Base-by-base conservation (phyloP, 2,329 filamentous ascomycete genomes). In the Phaeosphaeriaceae sp. region DNA sequence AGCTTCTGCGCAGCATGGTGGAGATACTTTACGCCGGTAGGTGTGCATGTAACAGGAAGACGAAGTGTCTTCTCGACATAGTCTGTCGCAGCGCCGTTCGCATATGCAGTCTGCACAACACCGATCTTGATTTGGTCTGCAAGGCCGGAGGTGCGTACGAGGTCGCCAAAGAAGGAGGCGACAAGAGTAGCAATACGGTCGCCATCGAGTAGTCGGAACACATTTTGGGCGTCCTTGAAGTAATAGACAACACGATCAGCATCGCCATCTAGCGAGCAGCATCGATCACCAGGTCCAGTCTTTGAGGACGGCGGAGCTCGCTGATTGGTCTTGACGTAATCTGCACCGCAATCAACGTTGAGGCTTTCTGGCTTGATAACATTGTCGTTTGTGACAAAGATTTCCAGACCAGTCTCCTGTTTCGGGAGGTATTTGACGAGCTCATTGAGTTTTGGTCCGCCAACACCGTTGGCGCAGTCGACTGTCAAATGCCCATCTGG, bases 241-340 rank as follows among this genome's bases (percentile, higher is more conserved):
- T 97, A 97, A 81, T 96, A 97, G 49, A 97, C 90, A 53, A 99
- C 81, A 49, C 94, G 89, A 73, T 99, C 94, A 13, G 94, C 94
- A 70, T 99, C 94, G 44, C 94, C 94, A 63, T 99, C 94, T 48
- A 96, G 83, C 7, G 93, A 97, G 74, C 90, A 93, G 81, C 87
- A 93, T 50, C 94, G 88, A 56, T 88, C 87, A 46, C 88, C 86
- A 1, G 85, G 81, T 26, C 85, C 82, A 35, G 89, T 89, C 72
- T 92, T 91, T 45, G 91, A 93, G 23, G 80, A 87, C 34, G 89
- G 89, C 42, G 94, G 94, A 51, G 91, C 89, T 57, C 92, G 86
- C 79, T 99, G 94, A 76, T 91, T 91, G 15, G 94, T 97, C 80
- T 99, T 99, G 75, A 99, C 94, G 64, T 86, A 97, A 76, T 99